Conservation (phyloP, 2,329 filamentous ascomycete species). For the Aspergillus transmontanensis region DNA sequence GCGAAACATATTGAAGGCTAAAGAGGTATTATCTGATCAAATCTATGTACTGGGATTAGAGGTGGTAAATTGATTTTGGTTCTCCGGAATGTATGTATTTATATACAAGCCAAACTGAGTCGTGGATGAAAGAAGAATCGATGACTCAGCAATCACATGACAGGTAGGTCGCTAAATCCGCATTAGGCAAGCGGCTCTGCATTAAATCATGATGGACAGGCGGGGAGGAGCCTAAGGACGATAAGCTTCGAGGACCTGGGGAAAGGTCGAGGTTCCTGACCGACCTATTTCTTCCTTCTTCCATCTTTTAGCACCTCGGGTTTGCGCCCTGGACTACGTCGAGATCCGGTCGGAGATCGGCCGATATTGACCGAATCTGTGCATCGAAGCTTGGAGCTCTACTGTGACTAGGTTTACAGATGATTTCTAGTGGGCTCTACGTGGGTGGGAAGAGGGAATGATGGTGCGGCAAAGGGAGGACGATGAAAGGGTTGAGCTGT, state of each 20-base stretch:
- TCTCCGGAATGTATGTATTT: too few relatives aligned
- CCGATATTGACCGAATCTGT: background rate
- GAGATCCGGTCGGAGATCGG: background rate
- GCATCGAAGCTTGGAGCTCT: background rate
- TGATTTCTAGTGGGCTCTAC: background rate
- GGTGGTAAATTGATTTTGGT: background rate
- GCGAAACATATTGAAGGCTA: slow-evolving; percentile 10
- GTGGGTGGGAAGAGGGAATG: background rate
- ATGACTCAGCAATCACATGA: slow-evolving; percentile 29
- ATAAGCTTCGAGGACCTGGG: slow-evolving; percentile 34
- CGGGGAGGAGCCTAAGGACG: slow-evolving; percentile 33
- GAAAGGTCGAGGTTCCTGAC: slow-evolving; percentile 10
- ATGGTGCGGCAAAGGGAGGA: background rate
- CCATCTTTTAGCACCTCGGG: slow-evolving; percentile 1
- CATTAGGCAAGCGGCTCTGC: slow-evolving; percentile 20
- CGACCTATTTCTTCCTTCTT: slow-evolving; percentile 6
- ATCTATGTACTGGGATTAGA: background rate
- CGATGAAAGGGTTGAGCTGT: background rate
- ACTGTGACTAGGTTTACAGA: background rate
- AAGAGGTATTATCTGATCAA: background rate
- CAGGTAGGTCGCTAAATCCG: background rate
- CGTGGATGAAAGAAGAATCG: background rate
- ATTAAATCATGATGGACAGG: slow-evolving; percentile 22
- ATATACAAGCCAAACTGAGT: background rate
- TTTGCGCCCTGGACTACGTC: background rate